Conservation (phyloP, 306 rosid species). For the Arachis stenosperma region DNA sequence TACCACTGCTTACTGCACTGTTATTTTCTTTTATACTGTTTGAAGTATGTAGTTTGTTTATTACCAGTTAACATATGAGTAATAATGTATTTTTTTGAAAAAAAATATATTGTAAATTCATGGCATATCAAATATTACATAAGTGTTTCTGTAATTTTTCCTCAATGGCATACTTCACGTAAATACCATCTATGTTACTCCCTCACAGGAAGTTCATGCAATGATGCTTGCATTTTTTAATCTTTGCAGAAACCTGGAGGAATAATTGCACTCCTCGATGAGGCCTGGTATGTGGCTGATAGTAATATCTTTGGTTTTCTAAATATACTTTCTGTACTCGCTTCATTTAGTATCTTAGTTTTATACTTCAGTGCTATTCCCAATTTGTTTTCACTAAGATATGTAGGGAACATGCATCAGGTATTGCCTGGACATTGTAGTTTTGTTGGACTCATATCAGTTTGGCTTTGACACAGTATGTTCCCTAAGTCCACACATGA, state of each 20-base stretch:
- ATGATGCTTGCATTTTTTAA: constrained; percentile 38
- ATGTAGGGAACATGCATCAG: background rate
- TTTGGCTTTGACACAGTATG: constrained; percentile 68
- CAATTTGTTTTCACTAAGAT: background rate
- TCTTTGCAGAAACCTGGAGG: constrained; percentile 97
- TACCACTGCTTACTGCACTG: constrained; percentile 37
- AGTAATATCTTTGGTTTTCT: constrained; percentile 22
- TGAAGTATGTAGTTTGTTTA: constrained; percentile 16
- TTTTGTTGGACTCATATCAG: constrained; percentile 46
- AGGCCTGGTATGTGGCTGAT: constrained; percentile 86
- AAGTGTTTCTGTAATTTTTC: constrained; percentile 16
- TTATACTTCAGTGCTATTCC: constrained; percentile 10
- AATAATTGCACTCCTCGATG: constrained; percentile 91
- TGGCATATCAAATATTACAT: constrained; percentile 26
- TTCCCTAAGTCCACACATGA: constrained; percentile 99
- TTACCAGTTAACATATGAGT: background rate
- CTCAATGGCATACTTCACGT: background rate
- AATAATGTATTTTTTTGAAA: background rate
- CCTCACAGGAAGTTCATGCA: background rate
- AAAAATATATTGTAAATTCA: background rate
- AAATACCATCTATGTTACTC: constrained; percentile 6
- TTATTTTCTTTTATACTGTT: constrained; percentile 3
- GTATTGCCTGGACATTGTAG: constrained; percentile 35
- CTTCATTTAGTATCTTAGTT: background rate
- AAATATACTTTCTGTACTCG: constrained; percentile 13